These are phyloP conservation scores for Pseudogymnoascus sp. DNA, from an alignment of 2,329 filamentous ascomycete species.

Conservation along the genomic window DNA sequence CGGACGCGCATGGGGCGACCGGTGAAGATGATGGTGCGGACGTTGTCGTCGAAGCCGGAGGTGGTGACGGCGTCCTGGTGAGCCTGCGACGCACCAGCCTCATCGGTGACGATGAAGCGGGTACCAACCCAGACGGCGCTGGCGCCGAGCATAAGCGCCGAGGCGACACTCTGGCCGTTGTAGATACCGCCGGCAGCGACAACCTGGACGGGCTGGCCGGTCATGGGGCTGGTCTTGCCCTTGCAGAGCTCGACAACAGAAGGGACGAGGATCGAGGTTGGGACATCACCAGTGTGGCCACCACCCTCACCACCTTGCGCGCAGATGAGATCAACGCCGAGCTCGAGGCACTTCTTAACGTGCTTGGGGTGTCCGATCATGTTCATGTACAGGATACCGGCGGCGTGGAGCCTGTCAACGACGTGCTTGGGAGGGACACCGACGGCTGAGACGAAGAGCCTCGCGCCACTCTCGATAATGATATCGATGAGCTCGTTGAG, in stretches of 20 bases:
- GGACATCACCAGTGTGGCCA: conserved; percentile 90
- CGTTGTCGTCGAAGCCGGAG: conserved; percentile 86
- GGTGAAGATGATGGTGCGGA: conserved; percentile 97
- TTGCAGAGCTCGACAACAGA: conserved; percentile 76
- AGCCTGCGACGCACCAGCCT: conserved; percentile 85
- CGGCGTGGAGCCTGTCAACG: conserved; percentile 81
- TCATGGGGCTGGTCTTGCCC: conserved; percentile 78
- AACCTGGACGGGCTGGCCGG: conserved; percentile 80
- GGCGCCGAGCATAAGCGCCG: conserved; percentile 87
- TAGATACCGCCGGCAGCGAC: conserved; percentile 90
- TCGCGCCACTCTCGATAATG: conserved; percentile 84
- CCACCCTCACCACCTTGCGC: conserved; percentile 97
- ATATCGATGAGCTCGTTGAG: conserved; percentile 83
- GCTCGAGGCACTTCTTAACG: conserved; percentile 87
- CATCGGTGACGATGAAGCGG: conserved; percentile 85
- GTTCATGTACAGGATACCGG: conserved; percentile 96
- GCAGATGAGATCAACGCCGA: conserved; percentile 93
- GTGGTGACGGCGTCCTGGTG: conserved; percentile 96
- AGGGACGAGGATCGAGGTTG: conserved; percentile 86
- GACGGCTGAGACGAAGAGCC: conserved; percentile 93
- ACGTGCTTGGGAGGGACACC: conserved; percentile 84
- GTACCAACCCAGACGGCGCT: conserved; percentile 94
- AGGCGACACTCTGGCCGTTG: conserved; percentile 84
- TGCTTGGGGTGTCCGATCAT: conserved; percentile 99
- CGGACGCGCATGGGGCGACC: conserved; percentile 89